These are phyloP conservation scores for Podospora bellae-mahoneyi DNA, from an alignment of 495 filamentous ascomycete species.

Conservation along the genomic window DNA sequence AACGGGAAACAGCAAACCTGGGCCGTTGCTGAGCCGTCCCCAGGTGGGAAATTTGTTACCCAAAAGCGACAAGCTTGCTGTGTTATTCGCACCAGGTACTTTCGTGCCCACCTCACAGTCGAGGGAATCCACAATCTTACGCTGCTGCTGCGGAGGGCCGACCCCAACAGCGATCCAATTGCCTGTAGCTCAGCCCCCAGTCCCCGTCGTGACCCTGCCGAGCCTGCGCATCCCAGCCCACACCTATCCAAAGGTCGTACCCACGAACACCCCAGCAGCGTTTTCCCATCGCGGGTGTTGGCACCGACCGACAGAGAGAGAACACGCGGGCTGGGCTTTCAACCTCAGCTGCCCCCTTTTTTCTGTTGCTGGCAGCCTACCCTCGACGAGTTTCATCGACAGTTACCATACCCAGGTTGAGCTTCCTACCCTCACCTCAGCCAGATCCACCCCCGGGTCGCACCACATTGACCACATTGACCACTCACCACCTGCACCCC, in stretches of 20 bases:
- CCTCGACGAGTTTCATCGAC: conserved; percentile 24
- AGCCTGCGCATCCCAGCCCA: conserved; percentile 16
- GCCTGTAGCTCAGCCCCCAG: conserved; percentile 16
- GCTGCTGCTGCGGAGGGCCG: background rate
- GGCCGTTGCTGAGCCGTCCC: conserved; percentile 8
- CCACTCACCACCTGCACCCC: background rate
- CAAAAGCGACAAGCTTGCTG: conserved; percentile 23
- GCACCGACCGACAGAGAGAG: conserved; percentile 13
- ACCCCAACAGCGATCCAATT: conserved; percentile 5
- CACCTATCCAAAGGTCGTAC: background rate
- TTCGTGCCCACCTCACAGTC: too few species aligned
- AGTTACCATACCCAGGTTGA: conserved; percentile 12
- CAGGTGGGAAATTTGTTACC: conserved; percentile 28
- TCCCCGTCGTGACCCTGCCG: conserved; percentile 15
- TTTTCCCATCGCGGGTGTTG: conserved; percentile 15
- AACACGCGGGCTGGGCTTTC: conserved; percentile 15
- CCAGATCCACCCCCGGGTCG: conserved; percentile 20
- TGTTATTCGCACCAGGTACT: conserved; percentile 9
- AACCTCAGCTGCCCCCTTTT: conserved; percentile 21
- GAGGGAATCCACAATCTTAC: conserved; percentile 15
- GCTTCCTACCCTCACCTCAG: background rate
- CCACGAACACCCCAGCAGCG: conserved; percentile 11
- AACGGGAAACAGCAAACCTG: conserved; percentile 1
- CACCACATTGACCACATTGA: conserved; percentile 10
- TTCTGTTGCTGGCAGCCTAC: conserved; percentile 9